Base-by-base conservation (phyloP, 2,329 filamentous ascomycete species). In the Ophiocordyceps robertsii region DNA sequence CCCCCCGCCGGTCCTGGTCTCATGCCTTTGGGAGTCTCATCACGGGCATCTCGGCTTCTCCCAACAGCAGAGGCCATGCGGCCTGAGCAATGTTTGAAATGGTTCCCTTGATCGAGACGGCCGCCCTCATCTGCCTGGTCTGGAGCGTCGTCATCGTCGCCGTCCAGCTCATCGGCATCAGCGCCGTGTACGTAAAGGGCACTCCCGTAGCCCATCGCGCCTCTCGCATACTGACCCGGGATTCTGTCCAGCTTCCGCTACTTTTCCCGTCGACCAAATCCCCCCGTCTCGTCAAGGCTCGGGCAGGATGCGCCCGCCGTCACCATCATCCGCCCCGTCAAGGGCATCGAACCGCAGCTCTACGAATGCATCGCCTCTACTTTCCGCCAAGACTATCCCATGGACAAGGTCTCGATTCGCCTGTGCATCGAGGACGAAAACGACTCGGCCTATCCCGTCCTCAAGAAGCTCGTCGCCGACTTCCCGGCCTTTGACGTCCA, bases 331-430 rank as follows among this genome's bases (percentile, higher is more conserved):
- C 84, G 92, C 3, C 93, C 92, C 0, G 82, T 95, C 49, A 96
- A 95, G 64, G 92, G 89, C 46, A 72, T 94, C 43, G 92, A 96
- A 59, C 84, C 88, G 4, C 77, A 80, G 49, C 77, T 96, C 21
- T 95, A 94, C 69, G 86, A 95, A 55, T 96, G 92, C 56, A 80
- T 98, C 35, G 83, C 84, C 29, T 83, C 89, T 6, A 86, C 83
- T 2, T 89, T 95, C 58, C 77, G 69, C 38, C 89, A 95, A 60
- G 72, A 77, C 43, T 96, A 96, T 56, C 86, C 90, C 1, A 62
- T 58, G 31, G 70, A 83, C 53, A 88, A 82, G 55, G 62, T 95
- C 44, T 85, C 84, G 19, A 75, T 95, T 46, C 77, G 80, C 53
- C 80, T 98, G 49, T 98, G 92, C 58, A 72, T 98, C 33, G 75